These are phyloP conservation scores for Ceratobasidium sp. DNA, from an alignment of 1,284 basidiomycete genomes.

Conservation along the genomic window DNA sequence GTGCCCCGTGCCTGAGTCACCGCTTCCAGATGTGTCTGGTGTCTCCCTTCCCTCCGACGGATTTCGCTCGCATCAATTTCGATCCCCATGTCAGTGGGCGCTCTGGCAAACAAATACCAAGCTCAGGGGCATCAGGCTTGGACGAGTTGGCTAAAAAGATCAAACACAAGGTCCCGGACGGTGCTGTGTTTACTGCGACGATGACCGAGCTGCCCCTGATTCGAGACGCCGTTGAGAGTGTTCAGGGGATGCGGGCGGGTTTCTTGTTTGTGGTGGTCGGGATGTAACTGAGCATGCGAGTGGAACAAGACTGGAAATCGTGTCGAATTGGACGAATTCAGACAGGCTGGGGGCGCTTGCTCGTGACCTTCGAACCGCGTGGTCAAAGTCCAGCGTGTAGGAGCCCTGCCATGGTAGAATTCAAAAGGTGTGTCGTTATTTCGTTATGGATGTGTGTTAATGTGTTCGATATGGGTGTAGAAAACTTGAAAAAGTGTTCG, in stretches of 20 bases:
- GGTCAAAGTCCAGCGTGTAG: background rate
- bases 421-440: background rate
- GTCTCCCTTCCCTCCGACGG: background rate
- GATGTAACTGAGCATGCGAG: background rate
- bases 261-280: background rate
- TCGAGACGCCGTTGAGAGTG: background rate
- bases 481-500: background rate
- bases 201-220: slow-evolving; percentile 16
- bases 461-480: background rate
- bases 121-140: background rate
- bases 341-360: background rate
- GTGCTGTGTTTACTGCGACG: background rate
- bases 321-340: slow-evolving; percentile 1
- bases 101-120: background rate
- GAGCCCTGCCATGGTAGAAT: background rate
- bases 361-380: background rate
- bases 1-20: too few species aligned
- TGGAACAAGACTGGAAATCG: background rate
- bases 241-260: background rate
- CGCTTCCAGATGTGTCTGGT: background rate
- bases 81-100: background rate
- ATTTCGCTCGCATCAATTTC: background rate
- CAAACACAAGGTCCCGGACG: background rate
- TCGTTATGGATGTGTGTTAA: background rate
- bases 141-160: background rate